Evolutionary conservation across 176 grass and related monocot species (phyloP).

Genomic region (Carex littledalei): DNA sequence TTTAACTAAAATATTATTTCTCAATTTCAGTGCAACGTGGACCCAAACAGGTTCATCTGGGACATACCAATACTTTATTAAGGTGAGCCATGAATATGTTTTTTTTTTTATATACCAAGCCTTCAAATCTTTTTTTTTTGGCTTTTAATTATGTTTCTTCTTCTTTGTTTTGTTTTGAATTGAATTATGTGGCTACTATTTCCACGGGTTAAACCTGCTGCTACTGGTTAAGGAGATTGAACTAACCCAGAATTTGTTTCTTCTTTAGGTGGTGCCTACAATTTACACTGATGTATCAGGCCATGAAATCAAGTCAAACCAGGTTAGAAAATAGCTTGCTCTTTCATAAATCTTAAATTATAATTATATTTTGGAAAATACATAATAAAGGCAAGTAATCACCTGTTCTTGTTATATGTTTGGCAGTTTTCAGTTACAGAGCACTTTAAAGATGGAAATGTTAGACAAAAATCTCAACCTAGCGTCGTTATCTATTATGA

Average conservation of each 20-base stretch:
- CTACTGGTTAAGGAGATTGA: neutral
- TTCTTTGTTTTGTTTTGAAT: conserved; percentile 18
- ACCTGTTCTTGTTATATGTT: neutral
- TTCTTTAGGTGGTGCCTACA: conserved; percentile 77
- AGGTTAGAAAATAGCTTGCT: conserved; percentile 35
- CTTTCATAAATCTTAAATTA: conserved; percentile 16
- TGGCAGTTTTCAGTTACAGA: conserved; percentile 90
- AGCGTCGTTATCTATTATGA: conserved; percentile 93
- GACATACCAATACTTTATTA: conserved; percentile 96
- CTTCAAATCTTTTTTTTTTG: neutral
- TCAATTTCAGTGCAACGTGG: conserved; percentile 64
- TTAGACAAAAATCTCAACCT: conserved; percentile 46
- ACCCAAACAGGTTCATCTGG: conserved; percentile 64
- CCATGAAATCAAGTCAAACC: conserved; percentile 72
- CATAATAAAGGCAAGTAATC: neutral
- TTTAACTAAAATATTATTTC: conserved; percentile 1
- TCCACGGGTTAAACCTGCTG: neutral
- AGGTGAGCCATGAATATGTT: conserved; percentile 39
- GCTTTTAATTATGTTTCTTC: conserved; percentile 3
- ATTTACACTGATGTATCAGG: conserved; percentile 83
- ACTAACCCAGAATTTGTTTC: conserved; percentile 15
- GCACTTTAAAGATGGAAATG: conserved; percentile 79
- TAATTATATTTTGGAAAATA: neutral
- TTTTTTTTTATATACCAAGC: neutral
- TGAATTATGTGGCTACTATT: conserved; percentile 13